Base-by-base conservation (phyloP, 495 filamentous ascomycete genomes). In the Lophiostoma macrostomum region DNA sequence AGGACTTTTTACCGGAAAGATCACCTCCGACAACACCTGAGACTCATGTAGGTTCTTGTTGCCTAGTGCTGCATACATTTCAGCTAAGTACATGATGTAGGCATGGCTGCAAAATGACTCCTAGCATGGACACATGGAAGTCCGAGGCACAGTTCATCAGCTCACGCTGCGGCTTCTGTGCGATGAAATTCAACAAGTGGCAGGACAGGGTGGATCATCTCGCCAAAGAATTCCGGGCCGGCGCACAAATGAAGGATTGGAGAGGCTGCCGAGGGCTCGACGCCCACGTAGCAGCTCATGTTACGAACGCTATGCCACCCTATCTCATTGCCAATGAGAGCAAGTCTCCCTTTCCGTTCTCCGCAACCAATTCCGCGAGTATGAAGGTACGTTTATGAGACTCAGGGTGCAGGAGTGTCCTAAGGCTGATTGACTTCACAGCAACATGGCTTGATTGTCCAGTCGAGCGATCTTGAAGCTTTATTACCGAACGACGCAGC, bases 1-100 rank as follows among this genome's bases (percentile, higher is more conserved):
- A 78, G 88, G 0, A 86, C 86, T 0, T 94, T 91, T 63, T 88
- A 84, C 44, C 79, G 88, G 13, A 94, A 91, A 69, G 88, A 94
- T 61, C 86, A 94, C 64, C 72, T 94, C 2, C 77, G 83, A 44
- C 88, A 94, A 63, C 88, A 94, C 64, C 69, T 94, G 18, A 80
- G 85, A 34, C 80, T 91, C 24, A 85, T 90, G 45, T 51, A 32
- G 41, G 48, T 41, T 31, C 4, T 3, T n/a, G n/a, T n/a, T n/a
- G n/a, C n/a, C n/a, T n/a, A n/a, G n/a, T n/a, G n/a, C n/a, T n/a
- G n/a, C n/a, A n/a, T n/a, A n/a, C n/a, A n/a, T n/a, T n/a, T n/a
- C n/a, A n/a, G n/a, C n/a, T n/a, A n/a, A n/a, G n/a, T n/a, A n/a
- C n/a, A n/a, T n/a, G n/a, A n/a, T n/a, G n/a, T 28, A 51, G 48